These are phyloP conservation scores for Epichloe baconii DNA, from an alignment of 2,329 filamentous ascomycete species.

Conservation along the genomic window DNA sequence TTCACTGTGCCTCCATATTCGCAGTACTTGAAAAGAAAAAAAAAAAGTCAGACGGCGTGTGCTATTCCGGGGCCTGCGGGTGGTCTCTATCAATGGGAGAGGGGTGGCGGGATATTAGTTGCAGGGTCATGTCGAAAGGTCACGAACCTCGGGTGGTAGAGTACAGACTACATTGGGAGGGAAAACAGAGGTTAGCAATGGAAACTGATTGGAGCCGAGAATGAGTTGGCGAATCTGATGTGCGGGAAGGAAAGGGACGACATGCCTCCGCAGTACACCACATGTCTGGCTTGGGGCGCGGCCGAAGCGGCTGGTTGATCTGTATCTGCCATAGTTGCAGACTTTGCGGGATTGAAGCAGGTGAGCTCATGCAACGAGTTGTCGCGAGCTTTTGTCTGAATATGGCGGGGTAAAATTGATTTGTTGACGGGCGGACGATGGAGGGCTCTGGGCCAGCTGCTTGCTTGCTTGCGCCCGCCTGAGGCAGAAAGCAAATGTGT, in stretches of 20 bases:
- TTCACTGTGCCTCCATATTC: constrained; percentile 94
- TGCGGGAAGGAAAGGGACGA: constrained; percentile 15
- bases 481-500: background rate
- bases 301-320: constrained; percentile 30
- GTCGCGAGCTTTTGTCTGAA: constrained; percentile 14
- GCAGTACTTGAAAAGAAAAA: constrained; percentile 66
- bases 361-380: constrained; percentile 8
- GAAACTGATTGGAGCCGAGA: background rate
- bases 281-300: constrained; percentile 38
- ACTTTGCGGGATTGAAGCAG: constrained; percentile 7
- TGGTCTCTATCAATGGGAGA: background rate
- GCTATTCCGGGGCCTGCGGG: background rate
- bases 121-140: constrained; percentile 1
- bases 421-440: background rate
- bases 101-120: background rate
- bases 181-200: background rate
- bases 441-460: constrained; percentile 3
- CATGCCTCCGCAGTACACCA: constrained; percentile 48
- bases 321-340: constrained; percentile 38
- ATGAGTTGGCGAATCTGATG: background rate
- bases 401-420: constrained; percentile 15
- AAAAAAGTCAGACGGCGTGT: background rate
- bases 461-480: background rate
- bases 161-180: constrained; percentile 40
- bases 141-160: constrained; percentile 48